Evolutionary conservation across 1,284 basidiomycete genomes (phyloP), one percentile per base, ranked within the genome.

Genomic region (Cutaneotrichosporon dermatis): DNA sequence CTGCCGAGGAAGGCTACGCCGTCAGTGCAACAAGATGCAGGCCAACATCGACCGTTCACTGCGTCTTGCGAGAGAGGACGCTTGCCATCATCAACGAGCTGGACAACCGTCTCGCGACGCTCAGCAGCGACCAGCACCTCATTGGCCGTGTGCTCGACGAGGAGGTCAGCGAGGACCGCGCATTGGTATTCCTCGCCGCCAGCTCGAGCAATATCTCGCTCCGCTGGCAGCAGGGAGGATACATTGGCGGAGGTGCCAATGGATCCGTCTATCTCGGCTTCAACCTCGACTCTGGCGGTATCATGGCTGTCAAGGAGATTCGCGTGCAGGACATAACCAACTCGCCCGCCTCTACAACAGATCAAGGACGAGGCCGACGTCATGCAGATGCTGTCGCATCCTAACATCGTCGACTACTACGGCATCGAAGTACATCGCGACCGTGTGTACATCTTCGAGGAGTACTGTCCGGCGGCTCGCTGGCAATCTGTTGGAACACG

Each of bases 291-390:
- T 89, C 92, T 1, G 93, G 95, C 53, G 90, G 90, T 41, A 86
- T 98, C 59, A 98, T 99, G 93, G 96, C 96, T 4, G 96, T 99
- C 72, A 99, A 99, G 80, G 96, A 99, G 80, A 95, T 99, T 75
- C 91, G 94, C 61, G 96, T 97, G 76, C 93, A 97, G 74, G 96
- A 99, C 78, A 79, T 94, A 54, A 83, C 90, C 51, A 87, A 89
- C 37, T 79, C 89, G 55, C 88, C 90, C 6, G 89, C 85, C 80
- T 94, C 16, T 90, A 94, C 79, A 85, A 91, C 92, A 96, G 74
- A 97, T 99, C 79, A 89, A 88, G 75, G 94, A 99, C 76, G 96
- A 99, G 79, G 87, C 98, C 65, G 89, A 87, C 68, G 93, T 99
- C 62, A 99, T 99, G 96, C 92, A 96, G 78, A 89, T 99, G 87